Percentiles rank a stretch among this genome's conserved stretches.
phyloP scores from a whole-genome alignment of 2,329 filamentous ascomycete species.

The Exophiala oligosperma region DNA sequence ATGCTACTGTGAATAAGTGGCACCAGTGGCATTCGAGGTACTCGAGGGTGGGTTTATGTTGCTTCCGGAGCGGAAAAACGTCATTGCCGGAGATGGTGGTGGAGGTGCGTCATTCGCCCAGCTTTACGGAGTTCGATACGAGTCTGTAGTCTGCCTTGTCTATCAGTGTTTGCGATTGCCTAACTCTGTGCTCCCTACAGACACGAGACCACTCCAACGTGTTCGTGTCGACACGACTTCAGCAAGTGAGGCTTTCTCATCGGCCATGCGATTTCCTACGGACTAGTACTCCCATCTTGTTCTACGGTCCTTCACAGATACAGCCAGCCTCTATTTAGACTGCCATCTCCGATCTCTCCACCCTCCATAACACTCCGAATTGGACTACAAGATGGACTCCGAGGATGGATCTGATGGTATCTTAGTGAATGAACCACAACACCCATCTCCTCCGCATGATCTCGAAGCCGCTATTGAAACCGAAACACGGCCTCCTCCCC shows the following conservation, averaged over 20 bases:
- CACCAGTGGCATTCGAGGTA: background rate
- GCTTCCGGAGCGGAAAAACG: slow-evolving; percentile 13
- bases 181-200: no score
- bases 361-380: no score
- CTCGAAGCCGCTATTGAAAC: background rate
- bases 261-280: no score
- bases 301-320: no score
- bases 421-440: slow-evolving; percentile 18
- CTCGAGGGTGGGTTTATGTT: background rate
- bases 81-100: background rate
- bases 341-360: no score
- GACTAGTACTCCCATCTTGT: no score
- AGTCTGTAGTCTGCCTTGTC: background rate
- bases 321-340: no score
- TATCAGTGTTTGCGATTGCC: no score
- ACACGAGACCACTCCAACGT: no score
- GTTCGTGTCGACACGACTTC: no score
- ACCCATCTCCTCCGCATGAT: background rate
- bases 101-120: background rate
- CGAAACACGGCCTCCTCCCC: slow-evolving; percentile 14
- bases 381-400: slow-evolving; percentile 24
- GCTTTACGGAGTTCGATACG: background rate
- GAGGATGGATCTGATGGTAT: slow-evolving; percentile 30
- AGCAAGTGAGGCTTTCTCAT: no score
- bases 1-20: no score